Base-by-base conservation (phyloP, 2,329 filamentous ascomycete genomes). In the Tolypocladium nubicola region DNA sequence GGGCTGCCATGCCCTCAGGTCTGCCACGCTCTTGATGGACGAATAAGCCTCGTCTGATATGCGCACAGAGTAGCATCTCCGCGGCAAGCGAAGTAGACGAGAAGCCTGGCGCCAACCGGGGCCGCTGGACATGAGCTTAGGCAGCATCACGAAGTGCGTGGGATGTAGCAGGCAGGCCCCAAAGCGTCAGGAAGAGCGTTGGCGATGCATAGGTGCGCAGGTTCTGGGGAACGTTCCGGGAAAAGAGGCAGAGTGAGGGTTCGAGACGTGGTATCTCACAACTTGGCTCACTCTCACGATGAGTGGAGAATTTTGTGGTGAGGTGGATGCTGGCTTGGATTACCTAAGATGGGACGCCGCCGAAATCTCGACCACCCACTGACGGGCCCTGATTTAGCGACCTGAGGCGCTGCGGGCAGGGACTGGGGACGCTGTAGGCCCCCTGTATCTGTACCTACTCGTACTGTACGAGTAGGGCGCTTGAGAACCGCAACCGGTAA, bases 1-100 rank as follows among this genome's bases (percentile, higher is more conserved):
- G 2, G 81, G 78, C 45, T 73, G 74, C 71, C 76, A 79, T 38
- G 77, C 75, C 55, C 87, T 76, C 13, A 88, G 73, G 56, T 76
- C 75, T n/a, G 83, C 79, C 47, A 86, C 67, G 1, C 79, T 77
- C 55, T 65, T 71, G 59, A 78, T 71, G 58, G 71, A 63, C 50
- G 62, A 66, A 62, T 65, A 66, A 35, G 58, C 56, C 53, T 67
- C 61, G 52, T 61, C 61, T 55, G 61, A 62, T 2, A 71, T 61
- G 43, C 65, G 68, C 21, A 68, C 71, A n/a, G 73, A 73, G 61
- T 74, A 73, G 26, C 49, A 40, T 55, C 71, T 67, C 40, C 33
- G 39, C 23, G 35, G 55, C 45, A 45, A 41, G 38, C 56, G 55
- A 57, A 53, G 45, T 13, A 43, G n/a, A 41, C 37, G 52, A 30